phyloP scores from a whole-genome alignment of 1,139 yeast genomes.

The Taphrina wiesneri region DNA sequence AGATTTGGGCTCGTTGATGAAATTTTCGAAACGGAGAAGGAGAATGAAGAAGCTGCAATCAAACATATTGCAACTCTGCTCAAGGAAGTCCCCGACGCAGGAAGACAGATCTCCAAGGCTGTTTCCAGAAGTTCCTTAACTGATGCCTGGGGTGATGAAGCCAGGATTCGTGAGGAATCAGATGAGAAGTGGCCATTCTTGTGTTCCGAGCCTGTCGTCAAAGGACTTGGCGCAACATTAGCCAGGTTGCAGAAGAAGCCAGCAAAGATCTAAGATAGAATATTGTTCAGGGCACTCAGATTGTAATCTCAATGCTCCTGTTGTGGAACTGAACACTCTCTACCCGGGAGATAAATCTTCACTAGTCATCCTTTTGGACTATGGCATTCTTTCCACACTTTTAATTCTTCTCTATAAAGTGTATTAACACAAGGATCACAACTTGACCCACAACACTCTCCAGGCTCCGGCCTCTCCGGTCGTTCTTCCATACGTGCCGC shows the following conservation, averaged over 20 bases:
- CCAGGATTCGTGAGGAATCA: conserved; percentile 16
- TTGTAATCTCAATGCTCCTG: too few relatives aligned
- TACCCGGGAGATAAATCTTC: too few relatives aligned
- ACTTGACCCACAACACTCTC: conserved; percentile 11
- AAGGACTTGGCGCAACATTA: conserved; percentile 28
- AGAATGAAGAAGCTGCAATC: conserved; percentile 4
- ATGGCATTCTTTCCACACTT: conserved; percentile 10
- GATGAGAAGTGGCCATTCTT: conserved; percentile 26
- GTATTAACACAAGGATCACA: conserved; percentile 8
- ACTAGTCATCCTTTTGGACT: too few relatives aligned
- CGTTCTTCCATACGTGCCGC: conserved; percentile 1
- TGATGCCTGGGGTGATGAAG: conserved; percentile 23
- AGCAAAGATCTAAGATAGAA: conserved; percentile 5
- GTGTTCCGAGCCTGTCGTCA: conserved; percentile 26
- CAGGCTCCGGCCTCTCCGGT: conserved; percentile 12
- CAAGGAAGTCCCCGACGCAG: conserved; percentile 28
- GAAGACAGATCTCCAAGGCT: conserved; percentile 22
- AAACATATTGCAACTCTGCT: not conserved
- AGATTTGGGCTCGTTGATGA: conserved; percentile 24
- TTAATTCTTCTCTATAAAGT: not conserved
- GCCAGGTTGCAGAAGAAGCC: conserved; percentile 30
- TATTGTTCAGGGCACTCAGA: not conserved
- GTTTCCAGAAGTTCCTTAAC: conserved; percentile 13
- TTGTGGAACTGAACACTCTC: too few relatives aligned
- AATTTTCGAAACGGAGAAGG: conserved; percentile 12